Base-by-base conservation (phyloP, 1,284 basidiomycete species). In the Leccinum griseonigrum region DNA sequence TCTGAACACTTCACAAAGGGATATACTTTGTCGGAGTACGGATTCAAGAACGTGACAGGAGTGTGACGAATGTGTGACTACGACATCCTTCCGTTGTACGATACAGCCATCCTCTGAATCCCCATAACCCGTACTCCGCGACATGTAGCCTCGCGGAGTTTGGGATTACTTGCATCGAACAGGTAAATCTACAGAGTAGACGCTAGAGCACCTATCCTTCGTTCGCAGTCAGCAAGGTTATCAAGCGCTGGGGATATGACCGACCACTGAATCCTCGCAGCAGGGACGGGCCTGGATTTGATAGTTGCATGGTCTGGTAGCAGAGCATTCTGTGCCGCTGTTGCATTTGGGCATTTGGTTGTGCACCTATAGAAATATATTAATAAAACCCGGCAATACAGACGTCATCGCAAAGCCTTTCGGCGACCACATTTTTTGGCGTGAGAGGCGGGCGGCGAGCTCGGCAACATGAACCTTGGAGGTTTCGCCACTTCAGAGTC, bases 91-190 rank as follows among this genome's bases (percentile, higher is more conserved):
- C 16, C 43, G 14, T 22, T 11, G 43, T 43, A 43, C n/a, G 18
- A 36, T 16, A 43, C 40, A 4, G n/a, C n/a, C n/a, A 10, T 46
- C 43, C 18, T 46, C 43, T 46, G 48, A 7, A 28, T 36, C 11
- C 13, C 36, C 6, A 50, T 58, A 16, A 22, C 31, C 40, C 58
- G 46, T 46, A 69, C 69, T 69, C 68, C 68, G 68, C 68, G 68
- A 66, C 11, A 43, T 26, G 4, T 18, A 5, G 32, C 38, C 53
- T 72, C 68, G 68, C 68, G 68, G 68, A 69, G 68, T 69, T 71
- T 58, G 36, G 58, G 63, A 57, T 28, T 52, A 43, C 43, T n/a
- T 46, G 29, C 40, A 26, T n/a, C 32, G 60, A 56, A 57, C 52
- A 63, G 51, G 36, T 22, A 34, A 55, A 54, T 28, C 26, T 9